Evolutionary conservation across 2,329 filamentous ascomycete species (phyloP), one percentile per base, ranked within the genome.

Genomic region (Thelonectria rubi): DNA sequence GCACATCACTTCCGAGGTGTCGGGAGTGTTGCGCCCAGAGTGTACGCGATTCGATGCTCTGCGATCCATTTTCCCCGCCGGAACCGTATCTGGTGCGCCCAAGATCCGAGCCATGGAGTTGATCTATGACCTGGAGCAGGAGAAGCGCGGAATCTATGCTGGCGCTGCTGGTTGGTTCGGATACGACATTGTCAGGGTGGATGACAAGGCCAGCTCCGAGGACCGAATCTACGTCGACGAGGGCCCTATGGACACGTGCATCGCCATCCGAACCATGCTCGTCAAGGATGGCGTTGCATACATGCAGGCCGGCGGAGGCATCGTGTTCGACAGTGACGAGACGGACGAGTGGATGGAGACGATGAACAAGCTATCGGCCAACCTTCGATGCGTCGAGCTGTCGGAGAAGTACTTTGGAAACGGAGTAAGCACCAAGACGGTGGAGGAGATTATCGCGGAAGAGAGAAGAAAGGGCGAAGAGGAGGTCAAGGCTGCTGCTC

Each of bases 51-150:
- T 97, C 78, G 94, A 98, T 74, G 95, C 95, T 10, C 97, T 99
- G 81, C 87, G 94, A 40, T 94, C 91, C 67, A 97, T 99, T 72
- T 99, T 99, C 81, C 95, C 95, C 0, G 95, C 95, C 5, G 95
- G 95, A 58, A 99, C 95, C 0, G 94, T 98, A 30, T 95, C 91
- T 17, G 95, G 95, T 5, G 94, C 95, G 4, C 95, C 95, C 60
- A 99, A 99, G 80, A 93, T 99, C 57, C 88, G 90, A 65, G 95
- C 95, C 3, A 99, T 99, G 95, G 92, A 97, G 79, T 83, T 99
- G 64, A 99, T 99, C 72, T 93, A 92, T 48, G 94, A 98, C 80
- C 81, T 98, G 48, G 95, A 99, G 80, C 82, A 86, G 66, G 95
- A 99, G 84, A 97, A 97, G 83, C 86, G 95, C 56, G 94, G 95